Base-by-base conservation (phyloP, 2,329 filamentous ascomycete species). In the Helicocarpus griseus region DNA sequence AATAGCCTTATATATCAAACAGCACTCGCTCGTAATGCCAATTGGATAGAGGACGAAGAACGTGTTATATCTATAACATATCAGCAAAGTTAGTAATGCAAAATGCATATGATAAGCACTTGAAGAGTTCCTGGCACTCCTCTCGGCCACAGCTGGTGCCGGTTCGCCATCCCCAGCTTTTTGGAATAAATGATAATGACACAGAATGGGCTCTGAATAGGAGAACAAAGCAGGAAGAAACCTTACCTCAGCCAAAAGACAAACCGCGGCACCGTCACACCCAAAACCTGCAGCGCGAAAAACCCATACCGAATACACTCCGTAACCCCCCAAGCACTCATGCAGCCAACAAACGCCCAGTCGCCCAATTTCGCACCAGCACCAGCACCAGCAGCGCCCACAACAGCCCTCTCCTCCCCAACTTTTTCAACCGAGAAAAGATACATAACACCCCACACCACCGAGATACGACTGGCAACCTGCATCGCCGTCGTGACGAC, bases 251-350 rank as follows among this genome's bases (percentile, higher is more conserved):
- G 73, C 86, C 89, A 95, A 35, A 81, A 82, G 65, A 95, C 77
- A 54, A 77, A 73, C 0, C 62, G 66, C 0, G 89, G 87, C 28
- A 86, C 80, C 54, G 71, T 80, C 77, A 56, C 61, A 31, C 60
- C 74, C 63, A 50, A 67, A 60, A 56, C 78, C 60, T 81, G 82
- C 61, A 89, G 77, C 33, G 87, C 86, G 67, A 97, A 97, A 77
- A 87, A 98, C 45, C 81, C 80, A 77, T 98, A 98, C 50, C 93
- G 85, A 61, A 96, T 85, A 49, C 95, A 86, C 73, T 98, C 93
- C 54, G 93, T 96, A 53, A 88, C 69, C 57, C 82, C 85, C 91
- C 93, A 97, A 29, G 93, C 90, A 51, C 85, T 63, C 53, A 97
- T 78, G 55, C 71, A 73, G 1, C 71, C 70, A n/a, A 72, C 55